Evolutionary conservation across 257 asterid species (phyloP), one percentile per base, ranked within the genome.

Genomic region (Lithospermum erythrorhizon): DNA sequence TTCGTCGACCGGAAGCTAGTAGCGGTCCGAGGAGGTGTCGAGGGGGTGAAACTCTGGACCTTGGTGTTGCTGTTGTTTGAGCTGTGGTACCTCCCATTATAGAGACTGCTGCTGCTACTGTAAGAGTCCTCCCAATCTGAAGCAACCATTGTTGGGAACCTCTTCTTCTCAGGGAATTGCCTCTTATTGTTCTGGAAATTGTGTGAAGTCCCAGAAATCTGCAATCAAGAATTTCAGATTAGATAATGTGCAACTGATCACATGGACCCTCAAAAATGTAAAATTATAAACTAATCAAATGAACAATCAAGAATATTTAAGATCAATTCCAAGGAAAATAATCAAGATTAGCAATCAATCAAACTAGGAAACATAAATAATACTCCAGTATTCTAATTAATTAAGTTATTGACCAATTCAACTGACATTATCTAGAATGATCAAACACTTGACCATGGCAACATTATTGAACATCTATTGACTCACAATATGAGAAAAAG

Each of bases 191-290:
- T 85, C 2, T 58, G 68, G 53, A 80, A 76, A 52, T 72, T 69
- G 69, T 66, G 67, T 1, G 96, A 78, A 21, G 95, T 80, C 55
- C 96, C 96, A 64, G 73, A 94, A 78, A 88, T 86, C 96, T 89
- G 75, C 21, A 59, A 63, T 61, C 62, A 67, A 54, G 6, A 59
- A 61, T 11, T 10, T 9, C 15, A 22, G 4, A 53, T 53, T 53
- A 53, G 57, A 20, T 9, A 2, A 20, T n/a, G 15, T 4, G 57
- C 11, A 19, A 5, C 19, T 1, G 11, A 53, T n/a, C 21, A 17
- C 19, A 18, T 5, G 9, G 8, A n/a, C 24, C 0, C 19, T 18
- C 22, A 9, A 19, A 0, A 19, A 9, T 37, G 16, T 37, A 18
- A 53, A 24, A 18, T 51, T 2, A 51, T 51, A n/a, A 51, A 2